Base-by-base conservation (phyloP, 768 basidiomycete species). In the Leccinum uliginosum region DNA sequence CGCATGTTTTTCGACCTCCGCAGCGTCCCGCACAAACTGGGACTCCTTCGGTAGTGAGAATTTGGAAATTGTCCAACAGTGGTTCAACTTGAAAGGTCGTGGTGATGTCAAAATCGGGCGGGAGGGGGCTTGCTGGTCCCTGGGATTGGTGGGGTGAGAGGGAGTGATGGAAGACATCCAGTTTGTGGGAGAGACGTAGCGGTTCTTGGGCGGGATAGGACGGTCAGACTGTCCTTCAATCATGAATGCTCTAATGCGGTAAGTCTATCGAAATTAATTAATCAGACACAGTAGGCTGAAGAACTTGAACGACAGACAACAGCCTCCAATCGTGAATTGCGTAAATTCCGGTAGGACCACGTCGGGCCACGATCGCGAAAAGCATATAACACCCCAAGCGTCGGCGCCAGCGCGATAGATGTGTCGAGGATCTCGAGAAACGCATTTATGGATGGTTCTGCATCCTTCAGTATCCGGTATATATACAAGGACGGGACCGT, bases 251-350 rank as follows among this genome's bases (percentile, higher is more conserved):
- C 85, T 34, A 83, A 62, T 15, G 89, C 80, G 8, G 86, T 89
- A 29, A 89, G 71, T 53, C 68, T 64, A 34, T 29, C 38, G n/a
- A 27, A 59, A 30, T 50, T n/a, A n/a, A n/a, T n/a, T 24, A 44
- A 47, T 53, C 15, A 60, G 52, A 34, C 15, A 30, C n/a, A 7
- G 12, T 11, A 23, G 6, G 17, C 12, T 15, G 23, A 29, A 5
- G 48, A 15, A 8, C 14, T n/a, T n/a, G n/a, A 14, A 57, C 45
- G 4, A 52, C 7, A 11, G 43, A 38, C n/a, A 5, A 74, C 86
- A 89, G 87, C 89, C 89, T 75, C 87, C n/a, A n/a, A n/a, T n/a
- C n/a, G 74, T 9, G 83, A 77, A 65, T 91, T 91, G 53, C 83
- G 81, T 69, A 86, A 67, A 60, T 83, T 80, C 29, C 82, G 78